phyloP scores from a whole-genome alignment of 495 filamentous ascomycete genomes.

The Hypomontagnella monticulosa region DNA sequence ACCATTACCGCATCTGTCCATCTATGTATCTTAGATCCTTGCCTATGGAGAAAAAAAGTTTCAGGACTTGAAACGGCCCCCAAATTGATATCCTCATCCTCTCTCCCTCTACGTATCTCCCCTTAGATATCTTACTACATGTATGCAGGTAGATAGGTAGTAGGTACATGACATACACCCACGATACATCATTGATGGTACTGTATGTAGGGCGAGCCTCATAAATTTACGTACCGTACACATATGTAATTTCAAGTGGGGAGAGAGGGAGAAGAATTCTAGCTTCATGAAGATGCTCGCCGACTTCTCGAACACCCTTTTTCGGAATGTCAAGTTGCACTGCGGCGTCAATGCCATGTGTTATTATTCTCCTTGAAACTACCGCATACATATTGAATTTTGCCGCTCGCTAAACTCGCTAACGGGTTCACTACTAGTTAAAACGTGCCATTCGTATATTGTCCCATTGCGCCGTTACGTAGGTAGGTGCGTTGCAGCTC shows the following conservation, averaged over 20 bases:
- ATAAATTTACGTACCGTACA: background rate
- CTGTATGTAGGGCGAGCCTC: slow-evolving; percentile 1
- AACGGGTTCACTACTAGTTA: slow-evolving; percentile 4
- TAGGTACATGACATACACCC: background rate
- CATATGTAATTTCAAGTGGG: background rate
- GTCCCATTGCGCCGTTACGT: slow-evolving; percentile 20
- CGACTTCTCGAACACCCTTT: slow-evolving; percentile 21
- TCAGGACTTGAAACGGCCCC: slow-evolving; percentile 38
- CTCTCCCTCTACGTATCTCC: background rate
- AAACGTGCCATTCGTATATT: slow-evolving; percentile 11
- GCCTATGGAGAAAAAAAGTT: slow-evolving; percentile 9
- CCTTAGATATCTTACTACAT: background rate
- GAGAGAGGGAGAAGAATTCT: background rate
- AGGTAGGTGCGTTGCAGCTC: no score
- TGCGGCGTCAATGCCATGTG: slow-evolving; percentile 22
- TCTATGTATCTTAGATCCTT: slow-evolving; percentile 15
- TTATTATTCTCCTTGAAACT: slow-evolving; percentile 21
- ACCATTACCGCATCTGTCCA: slow-evolving; percentile 2
- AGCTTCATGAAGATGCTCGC: background rate
- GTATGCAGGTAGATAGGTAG: slow-evolving; percentile 1
- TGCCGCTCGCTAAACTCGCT: slow-evolving; percentile 34
- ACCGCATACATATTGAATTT: slow-evolving; percentile 27
- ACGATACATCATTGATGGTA: background rate
- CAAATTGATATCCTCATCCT: slow-evolving; percentile 34
- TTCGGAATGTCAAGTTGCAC: slow-evolving; percentile 18